phyloP scores from a whole-genome alignment of 2,329 filamentous ascomycete genomes.

The Hypoxylon sp. region DNA sequence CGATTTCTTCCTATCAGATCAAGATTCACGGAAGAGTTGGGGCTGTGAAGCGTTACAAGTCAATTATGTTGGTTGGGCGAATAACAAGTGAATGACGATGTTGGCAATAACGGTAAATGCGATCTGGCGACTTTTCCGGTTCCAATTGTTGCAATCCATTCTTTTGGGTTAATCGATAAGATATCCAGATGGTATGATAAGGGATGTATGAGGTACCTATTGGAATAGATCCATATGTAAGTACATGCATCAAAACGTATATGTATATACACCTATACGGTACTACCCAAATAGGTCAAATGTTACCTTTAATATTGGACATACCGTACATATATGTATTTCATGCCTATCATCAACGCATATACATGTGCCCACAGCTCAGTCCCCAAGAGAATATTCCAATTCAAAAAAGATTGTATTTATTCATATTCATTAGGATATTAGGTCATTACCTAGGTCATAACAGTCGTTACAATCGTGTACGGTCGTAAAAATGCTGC shows the following conservation, averaged over 20 bases:
- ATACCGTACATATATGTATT: not conserved
- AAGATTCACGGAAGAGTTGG: not conserved
- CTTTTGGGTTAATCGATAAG: slow-evolving; percentile 17
- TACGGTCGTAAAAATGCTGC: not conserved
- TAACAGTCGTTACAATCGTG: slow-evolving; percentile 6
- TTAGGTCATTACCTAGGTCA: not conserved
- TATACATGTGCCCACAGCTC: not conserved
- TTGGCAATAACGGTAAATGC: slow-evolving; percentile 23
- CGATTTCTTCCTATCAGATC: not conserved
- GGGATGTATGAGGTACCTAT: no score
- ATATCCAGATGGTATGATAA: slow-evolving; percentile 22
- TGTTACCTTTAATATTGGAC: no score
- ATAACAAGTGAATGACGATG: not conserved
- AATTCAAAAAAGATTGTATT: not conserved
- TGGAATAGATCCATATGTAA: no score
- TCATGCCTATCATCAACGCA: not conserved
- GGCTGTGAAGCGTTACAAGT: not conserved
- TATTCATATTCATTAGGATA: not conserved
- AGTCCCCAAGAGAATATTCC: not conserved
- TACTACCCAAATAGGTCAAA: no score
- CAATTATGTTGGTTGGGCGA: not conserved
- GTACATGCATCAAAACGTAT: no score
- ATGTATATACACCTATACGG: not conserved
- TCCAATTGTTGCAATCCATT: not conserved
- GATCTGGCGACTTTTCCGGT: slow-evolving; percentile 48